Evolutionary conservation across 2,329 filamentous ascomycete species (phyloP).

Genomic region (Leptosphaerulina australis): DNA sequence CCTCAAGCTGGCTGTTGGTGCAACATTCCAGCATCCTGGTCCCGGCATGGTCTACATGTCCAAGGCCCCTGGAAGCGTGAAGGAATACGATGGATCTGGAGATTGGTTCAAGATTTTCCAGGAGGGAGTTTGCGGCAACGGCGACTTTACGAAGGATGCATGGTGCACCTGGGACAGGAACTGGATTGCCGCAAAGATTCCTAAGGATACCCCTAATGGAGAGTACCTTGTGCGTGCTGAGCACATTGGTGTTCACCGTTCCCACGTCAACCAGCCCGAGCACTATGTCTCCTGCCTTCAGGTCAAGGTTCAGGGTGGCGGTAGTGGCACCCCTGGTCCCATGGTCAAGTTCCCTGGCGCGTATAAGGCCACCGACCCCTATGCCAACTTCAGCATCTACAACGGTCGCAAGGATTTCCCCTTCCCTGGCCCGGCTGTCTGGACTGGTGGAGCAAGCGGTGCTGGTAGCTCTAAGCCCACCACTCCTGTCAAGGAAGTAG

Average conservation of each 20-base stretch:
- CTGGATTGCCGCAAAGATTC: slow-evolving; percentile 44
- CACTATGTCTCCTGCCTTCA: slow-evolving; percentile 54
- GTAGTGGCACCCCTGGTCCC: slow-evolving; percentile 42
- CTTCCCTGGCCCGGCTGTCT: slow-evolving; percentile 26
- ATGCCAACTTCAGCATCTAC: slow-evolving; percentile 39
- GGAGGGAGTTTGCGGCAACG: slow-evolving; percentile 28
- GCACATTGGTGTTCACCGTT: slow-evolving; percentile 48
- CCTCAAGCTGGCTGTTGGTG: slow-evolving; percentile 29
- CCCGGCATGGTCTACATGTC: slow-evolving; percentile 38
- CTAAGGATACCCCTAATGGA: slow-evolving; percentile 48
- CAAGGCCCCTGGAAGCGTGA: slow-evolving; percentile 30
- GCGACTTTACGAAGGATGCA: slow-evolving; percentile 25
- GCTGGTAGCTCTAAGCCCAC: slow-evolving; percentile 4
- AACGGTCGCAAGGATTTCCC: slow-evolving; percentile 26
- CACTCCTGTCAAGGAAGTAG: slow-evolving; percentile 17
- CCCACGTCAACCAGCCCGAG: slow-evolving; percentile 45
- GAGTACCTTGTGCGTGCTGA: slow-evolving; percentile 54
- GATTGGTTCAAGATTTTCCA: slow-evolving; percentile 44
- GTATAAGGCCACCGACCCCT: slow-evolving; percentile 31
- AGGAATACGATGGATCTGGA: slow-evolving; percentile 31
- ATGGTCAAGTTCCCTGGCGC: slow-evolving; percentile 50
- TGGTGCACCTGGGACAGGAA: slow-evolving; percentile 36
- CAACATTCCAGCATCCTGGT: slow-evolving; percentile 33
- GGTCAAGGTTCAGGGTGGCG: slow-evolving; percentile 48
- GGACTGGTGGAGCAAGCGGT: slow-evolving; percentile 18